A percentile compares a stretch with the other conserved stretches of the same genome.
These are phyloP conservation scores for Cystoderma amianthinum DNA, from an alignment of 768 basidiomycete genomes.

Conservation along the genomic window DNA sequence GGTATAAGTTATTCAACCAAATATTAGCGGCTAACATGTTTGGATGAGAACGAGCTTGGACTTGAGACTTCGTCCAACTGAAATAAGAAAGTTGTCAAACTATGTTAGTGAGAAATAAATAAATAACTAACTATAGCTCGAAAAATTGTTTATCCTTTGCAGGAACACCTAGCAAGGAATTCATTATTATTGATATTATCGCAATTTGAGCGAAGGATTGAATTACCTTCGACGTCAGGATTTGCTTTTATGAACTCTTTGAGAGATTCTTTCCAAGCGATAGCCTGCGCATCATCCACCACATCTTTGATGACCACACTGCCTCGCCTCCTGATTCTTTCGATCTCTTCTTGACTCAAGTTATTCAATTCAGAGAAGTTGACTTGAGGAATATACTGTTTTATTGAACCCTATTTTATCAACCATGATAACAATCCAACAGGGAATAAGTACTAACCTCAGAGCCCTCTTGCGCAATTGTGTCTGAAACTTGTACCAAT, in stretches of 20 bases:
- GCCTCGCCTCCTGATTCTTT: constrained; percentile 46
- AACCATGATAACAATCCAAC: background rate
- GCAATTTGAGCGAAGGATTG: too few relatives aligned
- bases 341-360: constrained; percentile 36
- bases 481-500: constrained; percentile 35
- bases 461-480: constrained; percentile 38
- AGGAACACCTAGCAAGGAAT: too few relatives aligned
- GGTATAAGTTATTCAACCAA: constrained; percentile 66
- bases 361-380: constrained; percentile 49
- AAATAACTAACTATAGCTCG: constrained; percentile 51
- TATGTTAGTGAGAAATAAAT: background rate
- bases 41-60: constrained; percentile 64
- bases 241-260: constrained; percentile 52
- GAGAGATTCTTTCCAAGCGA: constrained; percentile 50
- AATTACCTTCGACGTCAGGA: constrained; percentile 38
- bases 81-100: background rate
- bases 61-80: constrained; percentile 44
- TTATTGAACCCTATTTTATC: background rate
- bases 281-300: constrained; percentile 48
- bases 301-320: constrained; percentile 57
- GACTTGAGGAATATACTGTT: constrained; percentile 59
- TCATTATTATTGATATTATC: too few relatives aligned
- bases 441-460: constrained; percentile 27
- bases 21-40: constrained; percentile 49
- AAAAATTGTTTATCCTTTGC: constrained; percentile 65